A percentile compares a stretch with the other conserved stretches of the same genome.
phyloP scores from a whole-genome alignment of 306 rosid genomes.

The Trichosanthes truncata region DNA sequence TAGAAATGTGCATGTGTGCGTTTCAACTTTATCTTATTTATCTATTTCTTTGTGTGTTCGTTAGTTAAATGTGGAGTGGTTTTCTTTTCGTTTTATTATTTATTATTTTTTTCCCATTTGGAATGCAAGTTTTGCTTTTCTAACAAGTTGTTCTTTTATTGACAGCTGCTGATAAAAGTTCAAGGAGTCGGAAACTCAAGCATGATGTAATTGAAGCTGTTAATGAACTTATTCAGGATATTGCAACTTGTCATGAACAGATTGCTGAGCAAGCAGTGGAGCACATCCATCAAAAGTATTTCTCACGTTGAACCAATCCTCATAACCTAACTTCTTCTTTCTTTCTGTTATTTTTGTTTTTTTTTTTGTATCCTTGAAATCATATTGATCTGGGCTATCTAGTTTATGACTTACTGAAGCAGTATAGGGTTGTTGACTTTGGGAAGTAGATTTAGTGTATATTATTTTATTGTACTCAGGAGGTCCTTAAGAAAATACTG shows the following conservation, averaged over 20 bases:
- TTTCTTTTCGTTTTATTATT: not conserved
- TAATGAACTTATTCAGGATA: slow-evolving; percentile 91
- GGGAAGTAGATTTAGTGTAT: not conserved
- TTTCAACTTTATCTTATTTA: not conserved
- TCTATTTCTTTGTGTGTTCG: not conserved
- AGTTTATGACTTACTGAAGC: not conserved
- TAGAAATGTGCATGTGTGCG: not conserved
- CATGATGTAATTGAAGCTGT: slow-evolving; percentile 98
- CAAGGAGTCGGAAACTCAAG: slow-evolving; percentile 73
- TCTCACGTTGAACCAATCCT: not conserved
- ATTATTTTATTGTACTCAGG: not conserved
- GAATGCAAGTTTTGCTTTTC: not conserved
- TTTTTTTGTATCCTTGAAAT: not conserved
- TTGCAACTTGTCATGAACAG: slow-evolving; percentile 76
- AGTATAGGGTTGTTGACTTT: not conserved
- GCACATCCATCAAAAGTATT: slow-evolving; percentile 96
- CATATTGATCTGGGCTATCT: not conserved
- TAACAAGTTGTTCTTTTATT: slow-evolving; percentile 8
- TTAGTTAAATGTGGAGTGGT: not conserved
- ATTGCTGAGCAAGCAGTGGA: slow-evolving; percentile 99
- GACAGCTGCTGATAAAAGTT: slow-evolving; percentile 82
- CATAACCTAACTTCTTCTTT: not conserved
- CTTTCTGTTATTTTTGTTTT: not conserved
- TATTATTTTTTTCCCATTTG: not conserved
- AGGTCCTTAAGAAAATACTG: not conserved